phyloP scores from a whole-genome alignment of 345 rosid genomes.

The Dovyalis caffra region DNA sequence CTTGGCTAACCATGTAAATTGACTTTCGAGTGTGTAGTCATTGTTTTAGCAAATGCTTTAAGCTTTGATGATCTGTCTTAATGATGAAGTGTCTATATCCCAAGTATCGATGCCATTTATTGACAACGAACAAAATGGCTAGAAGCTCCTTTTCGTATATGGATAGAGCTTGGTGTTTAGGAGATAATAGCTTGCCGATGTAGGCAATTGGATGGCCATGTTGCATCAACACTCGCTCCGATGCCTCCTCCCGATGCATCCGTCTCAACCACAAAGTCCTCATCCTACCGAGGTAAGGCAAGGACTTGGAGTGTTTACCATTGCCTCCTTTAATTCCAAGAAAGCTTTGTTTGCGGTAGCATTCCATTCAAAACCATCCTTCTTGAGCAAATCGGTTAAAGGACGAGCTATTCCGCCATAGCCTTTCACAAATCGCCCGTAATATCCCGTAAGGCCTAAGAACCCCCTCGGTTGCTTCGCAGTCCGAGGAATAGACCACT shows the following conservation, averaged over 20 bases:
- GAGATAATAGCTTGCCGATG: not conserved
- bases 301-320: not conserved
- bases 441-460: not conserved
- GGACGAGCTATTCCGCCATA: not conserved
- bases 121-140: not conserved
- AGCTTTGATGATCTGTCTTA: not conserved
- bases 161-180: not conserved
- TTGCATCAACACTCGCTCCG: constrained; percentile 2
- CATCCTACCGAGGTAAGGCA: not conserved
- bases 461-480: not conserved
- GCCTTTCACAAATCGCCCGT: not conserved
- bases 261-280: too few species aligned
- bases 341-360: not conserved
- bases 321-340: not conserved
- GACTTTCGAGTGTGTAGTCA: not conserved
- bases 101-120: not conserved
- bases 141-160: too few species aligned
- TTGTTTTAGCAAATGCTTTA: not conserved
- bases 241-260: too few species aligned
- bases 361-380: too few species aligned
- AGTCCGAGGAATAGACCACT: not conserved
- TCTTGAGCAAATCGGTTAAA: not conserved
- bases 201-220: not conserved
- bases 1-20: not conserved
- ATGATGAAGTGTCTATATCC: not conserved